Evolutionary conservation across 257 asterid genomes (phyloP).

Genomic region (Dorcoceras hygrometricum): DNA sequence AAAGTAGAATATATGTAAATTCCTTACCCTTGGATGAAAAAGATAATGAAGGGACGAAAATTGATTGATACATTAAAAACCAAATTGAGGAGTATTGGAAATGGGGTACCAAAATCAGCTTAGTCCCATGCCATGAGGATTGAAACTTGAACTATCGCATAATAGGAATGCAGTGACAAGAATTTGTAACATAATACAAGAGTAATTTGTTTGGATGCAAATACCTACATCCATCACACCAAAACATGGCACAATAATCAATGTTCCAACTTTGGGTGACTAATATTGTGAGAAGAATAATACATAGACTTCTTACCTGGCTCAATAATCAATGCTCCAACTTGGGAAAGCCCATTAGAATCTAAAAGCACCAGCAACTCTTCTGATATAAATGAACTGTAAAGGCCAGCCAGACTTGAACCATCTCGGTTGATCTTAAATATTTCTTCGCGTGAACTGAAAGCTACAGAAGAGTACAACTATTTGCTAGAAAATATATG

Average conservation of each 20-base stretch:
- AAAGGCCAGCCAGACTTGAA: conserved; percentile 55
- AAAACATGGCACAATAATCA: not conserved
- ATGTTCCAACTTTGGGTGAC: conserved; percentile 10
- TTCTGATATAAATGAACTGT: conserved; percentile 46
- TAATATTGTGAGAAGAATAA: conserved; percentile 4
- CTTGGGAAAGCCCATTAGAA: conserved; percentile 34
- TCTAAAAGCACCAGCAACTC: conserved; percentile 42
- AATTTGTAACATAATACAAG: not conserved
- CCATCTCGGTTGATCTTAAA: conserved; percentile 63
- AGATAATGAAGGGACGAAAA: not conserved
- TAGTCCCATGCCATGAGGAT: not conserved
- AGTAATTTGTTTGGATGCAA: not conserved
- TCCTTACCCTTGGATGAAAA: not conserved
- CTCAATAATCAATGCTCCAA: conserved; percentile 87
- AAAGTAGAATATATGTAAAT: too few relatives aligned
- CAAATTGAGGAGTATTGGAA: not conserved
- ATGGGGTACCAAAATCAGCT: not conserved
- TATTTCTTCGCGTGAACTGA: conserved; percentile 62
- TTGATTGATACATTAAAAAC: not conserved
- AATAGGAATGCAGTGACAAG: not conserved
- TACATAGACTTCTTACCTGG: conserved; percentile 57
- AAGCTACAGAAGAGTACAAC: conserved; percentile 49
- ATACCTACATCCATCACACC: not conserved
- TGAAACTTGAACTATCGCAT: not conserved
- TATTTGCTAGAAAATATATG: conserved; percentile 17